Base-by-base conservation (phyloP, 192 early-diverging fungal genomes). In the Oehlia diaphana region DNA sequence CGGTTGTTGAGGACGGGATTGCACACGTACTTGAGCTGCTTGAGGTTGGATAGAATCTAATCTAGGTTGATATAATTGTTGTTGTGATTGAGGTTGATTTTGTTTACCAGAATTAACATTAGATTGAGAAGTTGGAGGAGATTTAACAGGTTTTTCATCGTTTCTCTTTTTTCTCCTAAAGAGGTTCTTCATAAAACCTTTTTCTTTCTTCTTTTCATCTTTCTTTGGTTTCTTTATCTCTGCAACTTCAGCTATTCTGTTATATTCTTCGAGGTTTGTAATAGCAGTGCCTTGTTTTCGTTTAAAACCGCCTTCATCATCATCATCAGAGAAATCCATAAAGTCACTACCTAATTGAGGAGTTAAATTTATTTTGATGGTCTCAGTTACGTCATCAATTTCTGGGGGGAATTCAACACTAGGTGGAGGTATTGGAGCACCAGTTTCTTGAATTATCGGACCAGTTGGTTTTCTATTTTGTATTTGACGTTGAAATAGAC, bases 191-290 rank as follows among this genome's bases (percentile, higher is more conserved):
- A 79, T 37, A 62, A 53, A 71, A 37, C 77, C 68, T 62, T 35
- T 23, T 26, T 23, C 19, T 26, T 78, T 72, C 28, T 85, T 78
- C 69, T 83, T 82, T 35, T 68, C 35, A 47, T 72, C 47, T 67
- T 85, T 82, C 64, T 81, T 81, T 16, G 74, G 81, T 44, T 84
- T 86, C 66, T 81, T 70, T 6, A 35, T 80, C 47, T 83, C 81
- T 49, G 78, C 73, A 58, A 80, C 69, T 19, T 83, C 78, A 71
- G 70, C 37, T 0, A 77, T 63, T 63, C 63, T 67, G 19, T 72
- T 79, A 14, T 75, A 37, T 14, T 81, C 78, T 33, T 72, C 47
- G 16, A 21, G 7, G 28, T 6, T 31, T 28, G 76, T 53, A 37
- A 80, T 4, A 19, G 21, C 67, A 50, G 3, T 50, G 9, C 70